A percentile compares a stretch with the other conserved stretches of the same genome.
These are phyloP conservation scores for Fusarium mundagurra DNA, from an alignment of 2,329 filamentous ascomycete genomes.

Conservation along the genomic window DNA sequence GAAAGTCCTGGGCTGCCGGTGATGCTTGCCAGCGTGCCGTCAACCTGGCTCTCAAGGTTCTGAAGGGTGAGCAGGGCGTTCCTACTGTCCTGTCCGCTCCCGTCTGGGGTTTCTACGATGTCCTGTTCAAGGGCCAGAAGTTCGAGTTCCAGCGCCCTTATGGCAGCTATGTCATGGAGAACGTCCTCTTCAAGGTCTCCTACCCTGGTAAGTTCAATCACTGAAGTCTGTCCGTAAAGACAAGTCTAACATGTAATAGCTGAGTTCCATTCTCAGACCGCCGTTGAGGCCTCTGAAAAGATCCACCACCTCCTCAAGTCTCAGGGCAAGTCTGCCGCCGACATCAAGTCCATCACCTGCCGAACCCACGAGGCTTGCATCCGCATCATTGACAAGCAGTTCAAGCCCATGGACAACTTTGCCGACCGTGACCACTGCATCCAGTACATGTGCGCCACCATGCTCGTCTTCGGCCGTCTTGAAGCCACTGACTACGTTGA, in stretches of 20 bases:
- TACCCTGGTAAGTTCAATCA: conserved; percentile 77
- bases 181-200: conserved; percentile 99
- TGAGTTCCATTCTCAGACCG: conserved; percentile 98
- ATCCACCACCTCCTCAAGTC: conserved; percentile 84
- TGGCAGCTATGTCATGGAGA: conserved; percentile 99
- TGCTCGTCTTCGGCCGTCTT: conserved; percentile 95
- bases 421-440: conserved; percentile 99
- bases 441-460: conserved; percentile 98
- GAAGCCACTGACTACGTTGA: conserved; percentile 94
- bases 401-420: conserved; percentile 99
- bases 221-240: neutral
- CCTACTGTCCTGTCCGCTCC: conserved; percentile 93
- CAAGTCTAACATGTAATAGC: conserved; percentile 55
- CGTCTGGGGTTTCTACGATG: conserved; percentile 98
- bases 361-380: conserved; percentile 98
- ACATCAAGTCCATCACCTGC: conserved; percentile 94
- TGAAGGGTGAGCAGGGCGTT: conserved; percentile 89
- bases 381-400: conserved; percentile 99
- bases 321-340: conserved; percentile 88
- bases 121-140: conserved; percentile 94
- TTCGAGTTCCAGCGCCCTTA: conserved; percentile 97
- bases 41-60: conserved; percentile 88
- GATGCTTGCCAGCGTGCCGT: conserved; percentile 97
- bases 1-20: conserved; percentile 98
- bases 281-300: conserved; percentile 92